Evolutionary conservation across 345 rosid genomes (phyloP).

Genomic region (Turnera subulata): DNA sequence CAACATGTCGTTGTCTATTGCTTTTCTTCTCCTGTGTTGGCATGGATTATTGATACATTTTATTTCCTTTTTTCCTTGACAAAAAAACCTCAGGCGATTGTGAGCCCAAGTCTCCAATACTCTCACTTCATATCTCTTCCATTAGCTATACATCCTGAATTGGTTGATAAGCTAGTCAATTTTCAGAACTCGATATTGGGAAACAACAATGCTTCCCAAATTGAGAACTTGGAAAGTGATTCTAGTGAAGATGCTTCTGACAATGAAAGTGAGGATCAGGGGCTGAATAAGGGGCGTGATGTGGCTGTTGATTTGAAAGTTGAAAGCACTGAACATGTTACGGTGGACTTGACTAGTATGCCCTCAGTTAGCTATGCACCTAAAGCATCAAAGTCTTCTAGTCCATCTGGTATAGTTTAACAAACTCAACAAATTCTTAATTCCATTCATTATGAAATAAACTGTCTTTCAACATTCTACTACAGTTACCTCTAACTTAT

Average conservation of each 20-base stretch:
- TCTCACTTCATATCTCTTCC: slow-evolving; percentile 94
- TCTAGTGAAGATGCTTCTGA: slow-evolving; percentile 33
- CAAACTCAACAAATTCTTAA: neutral
- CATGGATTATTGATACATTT: neutral
- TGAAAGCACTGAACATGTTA: slow-evolving; percentile 43
- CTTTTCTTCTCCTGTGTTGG: neutral
- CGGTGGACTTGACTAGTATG: slow-evolving; percentile 43
- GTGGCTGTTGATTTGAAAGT: slow-evolving; percentile 44
- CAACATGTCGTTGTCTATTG: neutral
- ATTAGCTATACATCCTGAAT: slow-evolving; percentile 67
- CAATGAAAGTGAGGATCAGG: slow-evolving; percentile 22
- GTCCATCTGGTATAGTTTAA: slow-evolving; percentile 42
- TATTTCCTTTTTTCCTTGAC: slow-evolving; percentile 3
- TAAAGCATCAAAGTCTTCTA: slow-evolving; percentile 46
- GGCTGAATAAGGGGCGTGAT: slow-evolving; percentile 18
- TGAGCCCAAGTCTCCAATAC: slow-evolving; percentile 59
- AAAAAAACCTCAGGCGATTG: slow-evolving; percentile 48
- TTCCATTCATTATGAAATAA: neutral
- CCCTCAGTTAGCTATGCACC: slow-evolving; percentile 65
- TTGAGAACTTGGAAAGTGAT: slow-evolving; percentile 31
- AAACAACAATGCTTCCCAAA: slow-evolving; percentile 16
- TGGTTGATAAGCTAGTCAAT: slow-evolving; percentile 66
- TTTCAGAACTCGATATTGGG: slow-evolving; percentile 70
- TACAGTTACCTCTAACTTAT: too few species aligned
- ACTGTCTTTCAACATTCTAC: too few species aligned